Evolutionary conservation across 2,329 filamentous ascomycete genomes (phyloP), one percentile per base, ranked within the genome.

Genomic region (Fusarium sp.): DNA sequence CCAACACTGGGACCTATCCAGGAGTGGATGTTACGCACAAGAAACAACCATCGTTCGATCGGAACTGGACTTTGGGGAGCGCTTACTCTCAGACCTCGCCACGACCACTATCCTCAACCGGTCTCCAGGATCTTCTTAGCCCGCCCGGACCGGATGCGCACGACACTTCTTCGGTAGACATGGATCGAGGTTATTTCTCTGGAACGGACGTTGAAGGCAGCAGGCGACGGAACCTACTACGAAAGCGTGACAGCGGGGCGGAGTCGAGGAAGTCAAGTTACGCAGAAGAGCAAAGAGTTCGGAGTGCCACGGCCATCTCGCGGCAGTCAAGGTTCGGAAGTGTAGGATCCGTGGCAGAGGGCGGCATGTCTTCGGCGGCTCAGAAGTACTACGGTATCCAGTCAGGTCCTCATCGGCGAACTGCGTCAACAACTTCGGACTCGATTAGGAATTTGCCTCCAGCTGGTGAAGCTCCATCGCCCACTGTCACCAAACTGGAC

Each of bases 181-280:
- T 94, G 18, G 96, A 98, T 78, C 90, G 94, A 38, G 96, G 95
- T 27, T 98, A 98, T 82, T 98, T 98, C 80, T 98, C 96, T 9
- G 94, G 95, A 4, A 93, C 93, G 18, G 96, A 98, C 78, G 87
- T 91, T 13, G 95, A 98, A 72, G 89, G 89, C 50, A 90, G 93
- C 52, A 90, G 93, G 67, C 91, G 90, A 77, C 90, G 93, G 54
- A 97, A 94, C 79, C 87, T 96, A 56, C 85, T 98, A 73, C 94
- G 94, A 82, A 97, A 96, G 84, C 92, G 93, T 66, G 90, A 91
- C 69, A 92, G 90, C 71, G 83, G 67, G 57, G 85, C 83, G 31
- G 90, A 94, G 81, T 91, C 92, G 40, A 89, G 91, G 56, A 92
- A 93, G 76, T 90, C 93, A 14, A 97, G 94, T 82, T 93, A 94